Evolutionary conservation across 768 basidiomycete species (phyloP).

Genomic region (Leccinellum rugosiceps): DNA sequence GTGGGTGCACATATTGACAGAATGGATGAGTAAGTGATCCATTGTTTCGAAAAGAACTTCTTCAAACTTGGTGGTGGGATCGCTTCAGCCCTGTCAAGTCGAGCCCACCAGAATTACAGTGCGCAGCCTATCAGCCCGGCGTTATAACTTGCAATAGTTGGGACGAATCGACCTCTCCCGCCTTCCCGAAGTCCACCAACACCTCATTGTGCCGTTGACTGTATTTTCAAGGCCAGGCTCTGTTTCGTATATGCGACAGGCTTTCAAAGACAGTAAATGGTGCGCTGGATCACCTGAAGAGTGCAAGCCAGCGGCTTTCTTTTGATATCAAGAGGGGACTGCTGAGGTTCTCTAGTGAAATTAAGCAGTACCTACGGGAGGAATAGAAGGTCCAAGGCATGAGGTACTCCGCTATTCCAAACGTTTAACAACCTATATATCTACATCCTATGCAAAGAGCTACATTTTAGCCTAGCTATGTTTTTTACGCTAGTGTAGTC

Average conservation of each 20-base stretch:
- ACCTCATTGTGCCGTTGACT: not conserved
- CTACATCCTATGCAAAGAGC: too few relatives aligned
- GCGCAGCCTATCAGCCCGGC: not conserved
- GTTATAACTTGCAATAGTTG: not conserved
- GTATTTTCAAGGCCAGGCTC: not conserved
- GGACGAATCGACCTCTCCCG: not conserved
- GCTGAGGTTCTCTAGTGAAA: too few relatives aligned
- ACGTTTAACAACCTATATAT: too few relatives aligned
- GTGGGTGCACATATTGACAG: not conserved
- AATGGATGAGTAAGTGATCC: not conserved
- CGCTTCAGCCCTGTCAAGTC: not conserved
- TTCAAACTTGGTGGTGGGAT: not conserved
- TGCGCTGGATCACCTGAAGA: too few relatives aligned
- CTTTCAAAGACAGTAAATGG: not conserved
- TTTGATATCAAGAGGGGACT: too few relatives aligned
- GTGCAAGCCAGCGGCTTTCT: too few relatives aligned
- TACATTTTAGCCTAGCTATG: too few relatives aligned
- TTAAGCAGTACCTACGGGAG: too few relatives aligned
- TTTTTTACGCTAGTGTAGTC: too few relatives aligned
- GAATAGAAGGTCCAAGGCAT: too few relatives aligned
- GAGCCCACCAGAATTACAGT: not conserved
- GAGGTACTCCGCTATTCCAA: too few relatives aligned
- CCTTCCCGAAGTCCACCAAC: not conserved
- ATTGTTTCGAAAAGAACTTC: not conserved
- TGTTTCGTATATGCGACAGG: not conserved